Percentiles rank a stretch among this genome's conserved stretches.
Evolutionary conservation across 768 basidiomycete species (phyloP).

Genomic region (Termitomyces sp.): DNA sequence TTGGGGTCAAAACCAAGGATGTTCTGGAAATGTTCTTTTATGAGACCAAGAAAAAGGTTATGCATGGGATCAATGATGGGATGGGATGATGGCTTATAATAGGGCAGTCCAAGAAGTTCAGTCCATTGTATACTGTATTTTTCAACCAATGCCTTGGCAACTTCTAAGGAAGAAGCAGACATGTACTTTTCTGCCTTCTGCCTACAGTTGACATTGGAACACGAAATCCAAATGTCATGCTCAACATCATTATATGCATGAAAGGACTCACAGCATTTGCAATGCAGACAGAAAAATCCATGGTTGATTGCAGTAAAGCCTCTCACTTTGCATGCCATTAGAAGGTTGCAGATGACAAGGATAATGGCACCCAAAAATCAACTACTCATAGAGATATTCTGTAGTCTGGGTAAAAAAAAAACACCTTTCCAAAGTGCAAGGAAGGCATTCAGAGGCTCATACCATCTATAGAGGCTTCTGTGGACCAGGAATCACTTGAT

Average conservation of each 20-base stretch:
- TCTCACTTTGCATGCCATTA: slow-evolving; percentile 19
- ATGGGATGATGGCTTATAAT: neutral
- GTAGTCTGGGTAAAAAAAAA: slow-evolving; percentile 5
- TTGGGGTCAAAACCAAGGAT: slow-evolving; percentile 12
- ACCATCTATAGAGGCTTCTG: slow-evolving; percentile 20
- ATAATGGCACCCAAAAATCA: slow-evolving; percentile 13
- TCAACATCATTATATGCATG: slow-evolving; percentile 5
- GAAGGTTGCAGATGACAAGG: slow-evolving; percentile 23
- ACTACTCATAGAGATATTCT: neutral
- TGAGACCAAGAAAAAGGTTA: slow-evolving; percentile 16
- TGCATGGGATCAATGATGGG: slow-evolving; percentile 19
- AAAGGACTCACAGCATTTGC: slow-evolving; percentile 1
- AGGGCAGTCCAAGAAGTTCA: neutral
- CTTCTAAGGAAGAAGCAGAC: slow-evolving; percentile 1
- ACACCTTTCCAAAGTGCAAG: slow-evolving; percentile 11
- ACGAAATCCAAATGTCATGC: slow-evolving; percentile 12
- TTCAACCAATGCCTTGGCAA: slow-evolving; percentile 13
- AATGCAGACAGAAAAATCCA: slow-evolving; percentile 3
- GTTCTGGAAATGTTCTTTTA: slow-evolving; percentile 13
- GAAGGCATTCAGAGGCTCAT: slow-evolving; percentile 22
- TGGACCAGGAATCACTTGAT: slow-evolving; percentile 28
- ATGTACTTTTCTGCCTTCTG: slow-evolving; percentile 12
- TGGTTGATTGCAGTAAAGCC: slow-evolving; percentile 15
- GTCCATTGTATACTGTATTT: neutral
- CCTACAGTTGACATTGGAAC: slow-evolving; percentile 4